Percentiles rank a stretch among this genome's conserved stretches.
Evolutionary conservation across 352 stramenopile genomes (phyloP).

Genomic region (Achlya hypogyna): DNA sequence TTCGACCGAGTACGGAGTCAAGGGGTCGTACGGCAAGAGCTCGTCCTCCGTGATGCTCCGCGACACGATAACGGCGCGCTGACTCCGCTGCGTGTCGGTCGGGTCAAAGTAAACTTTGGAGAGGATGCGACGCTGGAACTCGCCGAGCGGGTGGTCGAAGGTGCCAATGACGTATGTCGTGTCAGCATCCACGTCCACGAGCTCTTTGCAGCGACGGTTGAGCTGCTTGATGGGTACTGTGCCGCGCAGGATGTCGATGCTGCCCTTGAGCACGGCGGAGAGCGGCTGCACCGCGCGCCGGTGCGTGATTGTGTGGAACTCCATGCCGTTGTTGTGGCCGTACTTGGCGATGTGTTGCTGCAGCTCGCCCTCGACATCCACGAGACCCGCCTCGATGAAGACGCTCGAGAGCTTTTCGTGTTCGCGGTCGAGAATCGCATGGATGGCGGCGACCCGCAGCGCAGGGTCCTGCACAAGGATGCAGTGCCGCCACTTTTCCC

Average conservation of each 20-base stretch:
- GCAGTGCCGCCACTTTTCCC: background rate
- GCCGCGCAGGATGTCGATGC: background rate
- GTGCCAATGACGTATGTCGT: background rate
- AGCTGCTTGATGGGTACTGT: background rate
- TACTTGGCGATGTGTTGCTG: background rate
- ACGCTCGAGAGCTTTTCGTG: background rate
- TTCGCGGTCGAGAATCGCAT: background rate
- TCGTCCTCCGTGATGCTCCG: background rate
- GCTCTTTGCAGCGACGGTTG: background rate
- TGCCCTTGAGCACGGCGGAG: background rate
- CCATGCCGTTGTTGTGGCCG: background rate
- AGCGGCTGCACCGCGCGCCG: background rate
- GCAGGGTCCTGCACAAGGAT: background rate
- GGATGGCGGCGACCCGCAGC: background rate
- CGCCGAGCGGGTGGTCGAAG: background rate
- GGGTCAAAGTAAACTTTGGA: background rate
- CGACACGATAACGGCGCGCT: background rate
- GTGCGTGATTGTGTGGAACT: background rate
- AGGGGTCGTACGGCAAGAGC: background rate
- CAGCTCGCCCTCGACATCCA: background rate
- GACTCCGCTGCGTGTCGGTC: background rate
- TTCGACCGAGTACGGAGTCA: background rate
- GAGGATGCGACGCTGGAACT: background rate
- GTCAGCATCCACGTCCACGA: background rate
- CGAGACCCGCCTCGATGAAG: background rate